These are phyloP conservation scores for Cyberlindnera galapagoensis DNA, from an alignment of 805 yeast genomes.

Conservation along the genomic window DNA sequence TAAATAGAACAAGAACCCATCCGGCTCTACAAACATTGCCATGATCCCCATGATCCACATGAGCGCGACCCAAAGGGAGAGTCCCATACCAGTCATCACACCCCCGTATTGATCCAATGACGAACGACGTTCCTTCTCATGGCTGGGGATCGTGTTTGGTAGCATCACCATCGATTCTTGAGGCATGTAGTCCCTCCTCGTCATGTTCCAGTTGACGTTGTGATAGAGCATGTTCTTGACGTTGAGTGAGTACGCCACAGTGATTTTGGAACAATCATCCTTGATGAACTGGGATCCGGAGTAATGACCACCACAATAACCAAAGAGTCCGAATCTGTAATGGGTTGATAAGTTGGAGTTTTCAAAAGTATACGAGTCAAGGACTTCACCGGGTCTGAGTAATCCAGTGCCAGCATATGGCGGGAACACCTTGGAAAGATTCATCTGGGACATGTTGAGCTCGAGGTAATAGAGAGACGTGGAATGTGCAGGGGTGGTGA, in stretches of 20 bases:
- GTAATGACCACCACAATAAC: conserved; percentile 2
- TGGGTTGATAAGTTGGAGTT: conserved; percentile 1
- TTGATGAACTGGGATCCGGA: conserved; percentile 1
- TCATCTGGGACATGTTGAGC: conserved; percentile 3
- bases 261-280: conserved; percentile 1
- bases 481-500: conserved; percentile 1
- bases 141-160: conserved; percentile 2
- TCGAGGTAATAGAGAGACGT: conserved; percentile 1
- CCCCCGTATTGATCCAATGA: conserved; percentile 4
- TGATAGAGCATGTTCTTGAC: not conserved
- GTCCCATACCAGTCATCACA: conserved; percentile 4
- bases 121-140: conserved; percentile 1
- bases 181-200: not conserved
- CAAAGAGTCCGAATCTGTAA: conserved; percentile 5
- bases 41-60: not conserved
- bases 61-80: conserved; percentile 1
- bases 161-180: conserved; percentile 1
- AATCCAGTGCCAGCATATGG: conserved; percentile 1
- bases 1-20: not conserved
- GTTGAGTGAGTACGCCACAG: conserved; percentile 2
- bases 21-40: not conserved
- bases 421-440: conserved; percentile 3
- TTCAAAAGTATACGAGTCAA: conserved; percentile 3
- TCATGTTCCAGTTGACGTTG: conserved; percentile 4
- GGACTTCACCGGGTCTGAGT: not conserved